Evolutionary conservation across 495 filamentous ascomycete genomes (phyloP).

Genomic region (Chaetomium fimeti): DNA sequence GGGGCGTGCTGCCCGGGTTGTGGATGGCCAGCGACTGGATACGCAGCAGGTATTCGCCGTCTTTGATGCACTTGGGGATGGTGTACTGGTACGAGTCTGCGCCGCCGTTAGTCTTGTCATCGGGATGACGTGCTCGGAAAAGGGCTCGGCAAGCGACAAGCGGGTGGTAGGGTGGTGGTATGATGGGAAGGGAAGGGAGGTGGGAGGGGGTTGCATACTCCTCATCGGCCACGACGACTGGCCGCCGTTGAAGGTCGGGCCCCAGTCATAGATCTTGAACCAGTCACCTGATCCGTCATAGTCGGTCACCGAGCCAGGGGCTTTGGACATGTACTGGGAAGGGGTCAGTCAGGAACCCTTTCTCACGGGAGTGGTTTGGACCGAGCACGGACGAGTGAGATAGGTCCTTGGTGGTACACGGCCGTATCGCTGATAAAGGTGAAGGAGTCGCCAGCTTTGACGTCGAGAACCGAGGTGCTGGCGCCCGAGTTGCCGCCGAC

Average conservation of each 20-base stretch:
- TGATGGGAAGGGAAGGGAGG: background rate
- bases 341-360: background rate
- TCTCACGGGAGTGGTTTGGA: background rate
- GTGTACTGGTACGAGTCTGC: slow-evolving; percentile 50
- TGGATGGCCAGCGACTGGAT: slow-evolving; percentile 62
- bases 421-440: slow-evolving; percentile 51
- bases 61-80: slow-evolving; percentile 54
- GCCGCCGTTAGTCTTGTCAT: background rate
- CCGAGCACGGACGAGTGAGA: slow-evolving; percentile 38
- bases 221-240: slow-evolving; percentile 44
- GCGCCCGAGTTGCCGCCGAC: slow-evolving; percentile 50
- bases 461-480: slow-evolving; percentile 46
- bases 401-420: slow-evolving; percentile 61
- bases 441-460: slow-evolving; percentile 53
- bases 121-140: background rate
- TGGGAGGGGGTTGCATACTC: slow-evolving; percentile 27
- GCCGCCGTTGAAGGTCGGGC: slow-evolving; percentile 39
- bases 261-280: slow-evolving; percentile 56
- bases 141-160: too few species aligned
- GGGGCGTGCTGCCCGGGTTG: slow-evolving; percentile 52
- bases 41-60: slow-evolving; percentile 62
- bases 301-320: slow-evolving; percentile 41
- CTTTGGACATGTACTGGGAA: slow-evolving; percentile 51
- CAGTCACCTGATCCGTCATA: slow-evolving; percentile 54
- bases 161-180: background rate